A percentile compares a stretch with the other conserved stretches of the same genome.
phyloP scores from a whole-genome alignment of 805 yeast species.

The Wickerhamomyces chambardii region DNA sequence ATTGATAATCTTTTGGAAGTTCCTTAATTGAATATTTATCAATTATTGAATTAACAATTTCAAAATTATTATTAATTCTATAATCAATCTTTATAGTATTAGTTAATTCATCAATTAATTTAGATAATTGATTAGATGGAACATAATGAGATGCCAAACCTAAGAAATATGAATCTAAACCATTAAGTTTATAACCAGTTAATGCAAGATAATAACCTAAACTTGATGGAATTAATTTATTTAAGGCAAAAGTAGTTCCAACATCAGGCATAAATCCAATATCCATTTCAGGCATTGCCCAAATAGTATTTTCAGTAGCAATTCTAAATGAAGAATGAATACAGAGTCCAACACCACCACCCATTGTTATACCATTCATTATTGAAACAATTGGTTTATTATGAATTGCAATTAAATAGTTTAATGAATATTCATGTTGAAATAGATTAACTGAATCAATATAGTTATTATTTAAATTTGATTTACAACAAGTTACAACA shows the following conservation, averaged over 20 bases:
- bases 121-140: constrained; percentile 52
- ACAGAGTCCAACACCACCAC: constrained; percentile 93
- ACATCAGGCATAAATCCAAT: constrained; percentile 97
- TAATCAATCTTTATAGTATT: constrained; percentile 31
- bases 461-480: constrained; percentile 38
- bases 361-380: constrained; percentile 93
- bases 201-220: constrained; percentile 80
- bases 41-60: constrained; percentile 19
- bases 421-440: constrained; percentile 70
- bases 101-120: constrained; percentile 56
- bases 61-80: constrained; percentile 7
- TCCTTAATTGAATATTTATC: constrained; percentile 31
- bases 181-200: constrained; percentile 73
- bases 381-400: constrained; percentile 80
- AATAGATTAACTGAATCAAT: constrained; percentile 56
- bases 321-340: constrained; percentile 89
- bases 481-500: constrained; percentile 69
- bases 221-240: constrained; percentile 65
- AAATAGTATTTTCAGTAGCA: constrained; percentile 83
- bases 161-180: constrained; percentile 70
- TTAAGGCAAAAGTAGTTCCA: constrained; percentile 85
- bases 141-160: constrained; percentile 93
- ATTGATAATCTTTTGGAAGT: constrained; percentile 53
- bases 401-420: constrained; percentile 74
- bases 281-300: constrained; percentile 98